Evolutionary conservation across 2,329 filamentous ascomycete species (phyloP), one percentile per base, ranked within the genome.

Genomic region (Davidsoniella neocaledoniae): DNA sequence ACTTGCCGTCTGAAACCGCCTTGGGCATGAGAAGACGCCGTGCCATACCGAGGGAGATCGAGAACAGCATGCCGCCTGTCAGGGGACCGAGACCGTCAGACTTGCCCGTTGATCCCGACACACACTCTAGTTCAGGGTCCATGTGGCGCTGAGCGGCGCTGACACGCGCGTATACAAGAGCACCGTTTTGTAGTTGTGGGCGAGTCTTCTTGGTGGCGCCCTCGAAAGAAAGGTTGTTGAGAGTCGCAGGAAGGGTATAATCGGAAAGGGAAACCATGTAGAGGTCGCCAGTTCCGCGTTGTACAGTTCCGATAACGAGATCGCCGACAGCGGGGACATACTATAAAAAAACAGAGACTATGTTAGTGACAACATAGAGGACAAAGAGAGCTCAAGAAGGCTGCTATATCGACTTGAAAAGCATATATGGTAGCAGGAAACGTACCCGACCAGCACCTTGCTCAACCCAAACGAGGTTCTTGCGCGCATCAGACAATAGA

Each of bases 221-320:
- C 65, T 96, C 90, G 63, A 98, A 98, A n/a, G 87, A 78, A 17
- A 96, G 73, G 56, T 94, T 84, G 0, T 85, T 86, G 1, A 96
- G 77, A 16, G 84, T 69, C 1, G 84, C 86, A 52, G 74, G 66
- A 2, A 71, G 60, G 3, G 74, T 74, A 60, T 79, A 74, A 49
- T 78, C 71, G 25, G 85, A 82, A 48, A 96, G 72, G 57, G 74
- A 72, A 63, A 87, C 87, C 64, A 83, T 80, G 71, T 85, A 95
- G 61, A 76, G 74, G 58, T 96, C 91, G 51, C 73, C 70, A 46
- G 79, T 74, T 50, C 79, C 81, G 62, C 81, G 83, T 59, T 84
- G 77, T 57, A 96, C 73, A 56, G 85, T 87, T 53, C 86, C 88
- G 60, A 98, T 85, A 56, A 96, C 80, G 44, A 94, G 77, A 63